Percentiles rank a stretch among this genome's conserved stretches.
phyloP scores from a whole-genome alignment of 2,329 filamentous ascomycete genomes.

The Fusarium nematophilum region DNA sequence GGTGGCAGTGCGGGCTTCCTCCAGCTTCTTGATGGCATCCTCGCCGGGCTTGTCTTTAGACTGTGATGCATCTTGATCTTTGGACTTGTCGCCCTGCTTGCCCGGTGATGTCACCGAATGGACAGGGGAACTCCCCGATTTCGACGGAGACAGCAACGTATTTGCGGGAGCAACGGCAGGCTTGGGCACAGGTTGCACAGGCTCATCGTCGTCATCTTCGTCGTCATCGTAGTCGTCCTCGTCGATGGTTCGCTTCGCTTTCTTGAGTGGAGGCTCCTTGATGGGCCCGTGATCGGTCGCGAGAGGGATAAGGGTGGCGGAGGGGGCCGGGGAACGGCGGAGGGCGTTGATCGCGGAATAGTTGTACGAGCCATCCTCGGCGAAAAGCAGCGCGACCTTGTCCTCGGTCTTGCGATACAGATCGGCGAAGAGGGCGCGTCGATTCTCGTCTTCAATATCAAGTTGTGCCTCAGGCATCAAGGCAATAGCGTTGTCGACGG shows the following conservation, averaged over 20 bases:
- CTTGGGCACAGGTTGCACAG: slow-evolving; percentile 65
- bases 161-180: slow-evolving; percentile 64
- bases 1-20: slow-evolving; percentile 90
- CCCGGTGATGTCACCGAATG: slow-evolving; percentile 71
- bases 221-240: slow-evolving; percentile 91
- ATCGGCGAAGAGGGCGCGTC: slow-evolving; percentile 79
- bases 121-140: slow-evolving; percentile 74
- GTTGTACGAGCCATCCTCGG: slow-evolving; percentile 66
- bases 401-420: slow-evolving; percentile 82
- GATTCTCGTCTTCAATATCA: slow-evolving; percentile 75
- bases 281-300: slow-evolving; percentile 69
- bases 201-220: slow-evolving; percentile 75
- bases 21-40: slow-evolving; percentile 91
- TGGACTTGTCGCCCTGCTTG: slow-evolving; percentile 65
- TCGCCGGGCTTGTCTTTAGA: slow-evolving; percentile 77
- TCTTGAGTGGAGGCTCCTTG: slow-evolving; percentile 75
- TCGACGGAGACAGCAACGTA: slow-evolving; percentile 74
- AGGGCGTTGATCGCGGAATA: slow-evolving; percentile 64
- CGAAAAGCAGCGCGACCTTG: slow-evolving; percentile 81
- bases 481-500: slow-evolving; percentile 59
- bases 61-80: slow-evolving; percentile 60
- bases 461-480: slow-evolving; percentile 71
- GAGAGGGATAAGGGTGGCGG: slow-evolving; percentile 60
- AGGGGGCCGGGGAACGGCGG: slow-evolving; percentile 54
- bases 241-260: slow-evolving; percentile 80